phyloP scores from a whole-genome alignment of 768 basidiomycete species.

The Gyrodon lividus region DNA sequence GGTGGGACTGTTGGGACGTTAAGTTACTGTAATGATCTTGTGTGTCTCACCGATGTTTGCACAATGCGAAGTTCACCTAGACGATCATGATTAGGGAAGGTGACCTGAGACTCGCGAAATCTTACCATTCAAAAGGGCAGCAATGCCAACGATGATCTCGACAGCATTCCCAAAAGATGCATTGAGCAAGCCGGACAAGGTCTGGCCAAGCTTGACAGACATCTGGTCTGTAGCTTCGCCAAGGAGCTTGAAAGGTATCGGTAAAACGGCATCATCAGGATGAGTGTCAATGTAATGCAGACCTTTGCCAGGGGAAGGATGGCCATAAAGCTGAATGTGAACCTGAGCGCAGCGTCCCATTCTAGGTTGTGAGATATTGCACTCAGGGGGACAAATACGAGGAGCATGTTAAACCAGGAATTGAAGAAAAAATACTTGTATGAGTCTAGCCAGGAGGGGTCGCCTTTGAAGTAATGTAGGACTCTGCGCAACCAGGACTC shows the following conservation, averaged over 20 bases:
- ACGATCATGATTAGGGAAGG: conserved; percentile 1
- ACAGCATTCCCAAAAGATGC: conserved; percentile 84
- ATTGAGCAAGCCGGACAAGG: conserved; percentile 83
- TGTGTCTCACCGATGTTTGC: conserved; percentile 71
- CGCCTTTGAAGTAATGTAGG: conserved; percentile 46
- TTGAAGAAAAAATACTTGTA: conserved; percentile 60
- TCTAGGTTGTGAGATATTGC: conserved; percentile 58
- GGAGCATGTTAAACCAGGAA: conserved; percentile 72
- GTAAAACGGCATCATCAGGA: neutral
- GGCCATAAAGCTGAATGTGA: conserved; percentile 74
- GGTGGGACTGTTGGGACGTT: neutral
- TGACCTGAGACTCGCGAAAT: neutral
- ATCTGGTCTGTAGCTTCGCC: conserved; percentile 83
- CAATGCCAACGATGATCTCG: conserved; percentile 87
- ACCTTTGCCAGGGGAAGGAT: conserved; percentile 89
- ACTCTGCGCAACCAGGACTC: conserved; percentile 31
- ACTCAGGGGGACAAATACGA: conserved; percentile 78
- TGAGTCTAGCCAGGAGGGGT: conserved; percentile 59
- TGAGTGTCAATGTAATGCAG: conserved; percentile 14
- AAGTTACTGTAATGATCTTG: neutral
- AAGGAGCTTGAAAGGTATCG: conserved; percentile 47
- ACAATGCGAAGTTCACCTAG: conserved; percentile 83
- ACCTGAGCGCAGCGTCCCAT: conserved; percentile 79
- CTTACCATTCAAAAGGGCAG: conserved; percentile 75
- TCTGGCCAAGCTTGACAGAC: conserved; percentile 76